Evolutionary conservation across 148 eudicot genomes (phyloP), one percentile per base, ranked within the genome.

Genomic region (Mesembryanthemum crystallinum): DNA sequence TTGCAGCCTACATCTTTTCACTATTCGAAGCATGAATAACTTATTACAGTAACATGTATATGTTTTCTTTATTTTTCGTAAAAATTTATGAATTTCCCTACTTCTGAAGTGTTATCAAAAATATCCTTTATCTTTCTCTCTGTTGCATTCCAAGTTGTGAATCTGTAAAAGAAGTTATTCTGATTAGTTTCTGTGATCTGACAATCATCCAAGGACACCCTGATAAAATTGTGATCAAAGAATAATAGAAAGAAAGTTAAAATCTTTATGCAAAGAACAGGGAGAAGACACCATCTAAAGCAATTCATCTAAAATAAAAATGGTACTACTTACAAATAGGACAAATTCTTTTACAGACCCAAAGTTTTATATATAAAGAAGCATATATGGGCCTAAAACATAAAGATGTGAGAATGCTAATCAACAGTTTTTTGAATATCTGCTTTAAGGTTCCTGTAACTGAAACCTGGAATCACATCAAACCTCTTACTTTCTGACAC

Each of bases 401-500:
- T 60, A 24, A 70, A 49, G 28, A 71, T 9, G n/a, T 11, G 23
- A 33, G 13, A 51, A 32, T 47, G 47, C 51, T 77, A 69, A 47
- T 69, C 13, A 59, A 28, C 47, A 28, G 55, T 61, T 70, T 79
- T 71, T 73, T 74, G 74, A 23, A 84, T 63, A 58, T 88, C 90
- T 75, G 78, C 77, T 80, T 84, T 92, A 17, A 95, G 96, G 67
- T 83, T 89, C 64, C 77, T 83, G 72, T 92, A 90, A 80, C 74
- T 81, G 69, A 86, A 90, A 11, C 91, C 83, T 0, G 86, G 81
- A 78, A 85, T 71, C 54, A 83, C 85, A 67, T 80, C 82, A 73
- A 84, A 45, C 79, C 67, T 66, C 72, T 81, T 83, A 11, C 83
- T 82, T 60, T 86, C 93, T 13, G 87, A 79, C 60, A 90, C 86